Base-by-base conservation (phyloP, 768 basidiomycete species). In the Rhodotorula sphaerocarpa region DNA sequence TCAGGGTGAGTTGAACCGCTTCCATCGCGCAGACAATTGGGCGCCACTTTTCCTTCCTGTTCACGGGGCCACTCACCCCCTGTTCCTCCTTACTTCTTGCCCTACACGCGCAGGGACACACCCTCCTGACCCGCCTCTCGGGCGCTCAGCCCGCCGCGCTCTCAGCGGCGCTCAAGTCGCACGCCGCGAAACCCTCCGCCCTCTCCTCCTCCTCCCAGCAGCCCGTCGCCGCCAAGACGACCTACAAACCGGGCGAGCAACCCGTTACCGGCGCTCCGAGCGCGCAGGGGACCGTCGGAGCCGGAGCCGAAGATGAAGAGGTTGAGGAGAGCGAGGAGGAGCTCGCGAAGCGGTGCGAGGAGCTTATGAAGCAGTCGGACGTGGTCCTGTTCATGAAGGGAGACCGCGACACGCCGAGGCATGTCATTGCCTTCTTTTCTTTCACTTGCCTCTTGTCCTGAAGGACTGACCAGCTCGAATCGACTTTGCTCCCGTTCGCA, bases 301-400 rank as follows among this genome's bases (percentile, higher is more conserved):
- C 72, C 12, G 60, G 61, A 15, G 57, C 41, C 47, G 47, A 31
- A 12, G 48, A 50, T 21, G 48, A 50, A 7, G 59, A 58, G 36
- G 50, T 33, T 9, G 66, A 71, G 25, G 76, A 89, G 74, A 81
- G 83, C 1, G 76, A 79, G 23, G 87, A 87, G 69, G 80, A 87
- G 70, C 80, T 93, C 27, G 79, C 81, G 21, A 73, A 76, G 46
- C 81, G 90, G 53, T 81, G 92, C 72, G 78, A 75, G 21, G 67
- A 63, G 48, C 76, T 99, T 60, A 93, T 96, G 90, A 81, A 80
- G 64, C 82, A 88, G 76, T 65, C 60, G 34, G 80, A 75, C 79
- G 84, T 91, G 16, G 85, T 93, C 31, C 72, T 92, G 60, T 90
- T 92, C 80, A 92, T 93, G 88, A 93, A 93, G 75, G 90, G 90